Evolutionary conservation across 495 filamentous ascomycete genomes (phyloP), one percentile per base, ranked within the genome.

Genomic region (Neurospora sp.): DNA sequence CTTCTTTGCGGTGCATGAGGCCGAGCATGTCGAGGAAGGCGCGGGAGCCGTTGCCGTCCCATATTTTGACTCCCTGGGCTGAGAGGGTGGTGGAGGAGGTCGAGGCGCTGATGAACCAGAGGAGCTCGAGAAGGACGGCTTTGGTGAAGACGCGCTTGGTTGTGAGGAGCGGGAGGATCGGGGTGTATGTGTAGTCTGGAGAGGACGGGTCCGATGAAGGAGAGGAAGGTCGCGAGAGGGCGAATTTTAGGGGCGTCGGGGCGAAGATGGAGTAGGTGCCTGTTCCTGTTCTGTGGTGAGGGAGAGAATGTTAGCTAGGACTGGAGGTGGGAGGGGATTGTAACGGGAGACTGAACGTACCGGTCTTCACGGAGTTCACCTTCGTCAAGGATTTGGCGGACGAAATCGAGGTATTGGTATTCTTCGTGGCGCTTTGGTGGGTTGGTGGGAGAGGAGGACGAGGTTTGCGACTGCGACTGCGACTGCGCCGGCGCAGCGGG

Each of bases 61-160:
- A 99, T 83, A 99, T 98, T 81, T 96, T 97, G 77, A 98, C 88
- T 14, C 93, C 93, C 12, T 90, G 88, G 10, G 87, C 87, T 61
- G 87, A 90, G 31, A 98, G 90, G 0, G 93, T 84, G 4, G 86
- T 76, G 0, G 92, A 92, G 4, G 93, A 94, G 2, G 96, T 98
- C 72, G 81, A 86, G 79, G 93, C 94, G 39, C 87, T 85, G 78
- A 99, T 89, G 83, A 99, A 98, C 96, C 96, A 99, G 76, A 99
- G 91, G 20, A 99, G 92, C 79, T 99, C 96, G 76, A 90, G 91
- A 76, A 98, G 85, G 45, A 99, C 90, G 79, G 94, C 96, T 73
- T 92, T 92, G 40, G 91, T 86, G 86, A 97, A 97, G 80, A 98
- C 96, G 77, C 96, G 93, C 82, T 98, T 98, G 39, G 96, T 98